Evolutionary conservation across 2,329 filamentous ascomycete species (phyloP).

Genomic region (Monilinia polystroma): DNA sequence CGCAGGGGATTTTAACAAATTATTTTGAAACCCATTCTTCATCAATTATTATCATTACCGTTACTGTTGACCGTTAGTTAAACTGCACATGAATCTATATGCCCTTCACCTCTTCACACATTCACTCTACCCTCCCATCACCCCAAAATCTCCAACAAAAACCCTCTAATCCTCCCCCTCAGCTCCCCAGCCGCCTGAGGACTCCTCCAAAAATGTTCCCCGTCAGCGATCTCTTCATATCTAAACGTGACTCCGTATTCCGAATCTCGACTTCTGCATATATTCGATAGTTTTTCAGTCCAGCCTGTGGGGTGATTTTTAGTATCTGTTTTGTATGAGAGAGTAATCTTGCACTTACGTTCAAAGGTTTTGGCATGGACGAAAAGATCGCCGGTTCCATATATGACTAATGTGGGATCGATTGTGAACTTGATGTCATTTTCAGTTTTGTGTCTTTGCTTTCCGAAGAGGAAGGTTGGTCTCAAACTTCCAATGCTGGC

Average conservation of each 20-base stretch:
- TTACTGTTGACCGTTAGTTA: not conserved
- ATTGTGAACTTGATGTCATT: conserved; percentile 55
- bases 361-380: conserved; percentile 63
- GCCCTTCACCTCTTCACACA: too few relatives aligned
- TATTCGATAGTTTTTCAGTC: conserved; percentile 4
- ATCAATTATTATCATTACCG: not conserved
- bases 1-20: too few relatives aligned
- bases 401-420: conserved; percentile 67
- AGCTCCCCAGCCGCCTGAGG: not conserved
- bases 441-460: conserved; percentile 36
- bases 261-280: not conserved
- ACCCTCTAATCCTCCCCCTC: not conserved
- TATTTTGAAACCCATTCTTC: too few relatives aligned
- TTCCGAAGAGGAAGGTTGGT: conserved; percentile 28
- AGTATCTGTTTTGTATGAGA: not conserved
- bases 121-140: not conserved
- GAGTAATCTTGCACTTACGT: conserved; percentile 1
- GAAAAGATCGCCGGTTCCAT: conserved; percentile 74
- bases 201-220: conserved; percentile 21
- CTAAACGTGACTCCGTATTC: not conserved
- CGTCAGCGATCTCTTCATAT: conserved; percentile 8
- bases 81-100: not conserved
- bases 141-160: not conserved
- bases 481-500: conserved; percentile 51
- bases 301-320: conserved; percentile 12